Base-by-base conservation (phyloP, 78 protist species). In the Tieghemostelium lacteum region DNA sequence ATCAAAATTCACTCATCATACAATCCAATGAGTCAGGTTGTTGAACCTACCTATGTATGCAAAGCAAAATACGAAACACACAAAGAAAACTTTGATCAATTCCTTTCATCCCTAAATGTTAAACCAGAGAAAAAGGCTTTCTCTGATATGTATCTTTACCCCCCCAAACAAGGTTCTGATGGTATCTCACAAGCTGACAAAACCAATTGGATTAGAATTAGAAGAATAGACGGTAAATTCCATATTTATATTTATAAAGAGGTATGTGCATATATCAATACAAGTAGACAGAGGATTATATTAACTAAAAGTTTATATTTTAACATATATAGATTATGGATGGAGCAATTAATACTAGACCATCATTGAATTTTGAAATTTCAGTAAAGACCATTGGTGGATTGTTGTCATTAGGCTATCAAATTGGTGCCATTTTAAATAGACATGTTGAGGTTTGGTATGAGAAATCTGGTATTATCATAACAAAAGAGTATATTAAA, bases 11-110 rank as follows among this genome's bases (percentile, higher is more conserved):
- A 74, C 20, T 55, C 75, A 22, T 36, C 69, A 2, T 92, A 66
- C 75, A 87, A 92, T 24, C 92, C 95, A 63, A 71, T 92, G 86
- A 75, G 93, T 54, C 92, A 88, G 33, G 92, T 85, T 1, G 94
- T 92, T 33, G 86, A 73, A 37, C 85, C 85, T 26, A 57, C 78
- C 40, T 83, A 42, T 42, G 91, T 83, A 12, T 83, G 91, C 67
- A 83, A 83, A 33, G 91, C 91, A 1, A 83, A 83, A 45, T 83
- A 83, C 37, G 91, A 83, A 17, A 20, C 64, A 57, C 63, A 83
- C 37, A 83, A 80, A 45, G 78, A 42, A 14, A 8, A 67, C 29
- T 83, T 83, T 33, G 91, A 83, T 69, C 71, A 66, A 54, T 83
- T 58, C 71, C 69, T 83, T 8, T 50, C 91, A 37, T 83, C 91